Conservation (phyloP, 345 rosid species). For the Noccaea bulbosa region DNA sequence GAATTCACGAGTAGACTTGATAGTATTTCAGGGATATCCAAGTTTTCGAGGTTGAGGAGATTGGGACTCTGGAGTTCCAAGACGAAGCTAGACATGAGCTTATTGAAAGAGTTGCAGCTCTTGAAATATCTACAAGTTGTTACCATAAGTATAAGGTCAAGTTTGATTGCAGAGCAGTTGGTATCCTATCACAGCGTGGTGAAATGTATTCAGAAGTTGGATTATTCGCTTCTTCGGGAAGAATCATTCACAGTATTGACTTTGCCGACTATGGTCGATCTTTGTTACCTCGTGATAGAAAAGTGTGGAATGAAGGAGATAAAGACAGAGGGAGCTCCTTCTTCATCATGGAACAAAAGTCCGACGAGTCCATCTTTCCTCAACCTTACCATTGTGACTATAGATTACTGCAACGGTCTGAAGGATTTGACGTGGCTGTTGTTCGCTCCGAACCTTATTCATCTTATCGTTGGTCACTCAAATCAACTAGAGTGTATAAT, state of each 20-base stretch:
- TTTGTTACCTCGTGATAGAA: not conserved
- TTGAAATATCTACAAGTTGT: not conserved
- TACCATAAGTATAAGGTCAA: not conserved
- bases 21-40: conserved; percentile 1
- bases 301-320: not conserved
- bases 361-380: not conserved
- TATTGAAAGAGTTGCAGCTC: not conserved
- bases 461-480: not conserved
- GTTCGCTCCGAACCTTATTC: conserved; percentile 5
- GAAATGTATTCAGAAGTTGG: conserved; percentile 42
- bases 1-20: not conserved
- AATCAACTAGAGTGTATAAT: not conserved
- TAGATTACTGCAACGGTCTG: not conserved
- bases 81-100: not conserved
- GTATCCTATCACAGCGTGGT: not conserved
- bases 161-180: not conserved
- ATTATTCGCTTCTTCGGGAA: conserved; percentile 28
- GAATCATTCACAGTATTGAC: conserved; percentile 23
- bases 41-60: not conserved
- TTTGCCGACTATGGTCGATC: conserved; percentile 12
- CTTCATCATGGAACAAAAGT: not conserved
- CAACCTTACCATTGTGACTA: not conserved
- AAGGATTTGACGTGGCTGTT: conserved; percentile 23
- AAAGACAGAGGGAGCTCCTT: not conserved
- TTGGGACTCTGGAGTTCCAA: not conserved